Evolutionary conservation across 371 early-diverging fungal species (phyloP).

Genomic region (Amoeboaphelidium protococcarum): DNA sequence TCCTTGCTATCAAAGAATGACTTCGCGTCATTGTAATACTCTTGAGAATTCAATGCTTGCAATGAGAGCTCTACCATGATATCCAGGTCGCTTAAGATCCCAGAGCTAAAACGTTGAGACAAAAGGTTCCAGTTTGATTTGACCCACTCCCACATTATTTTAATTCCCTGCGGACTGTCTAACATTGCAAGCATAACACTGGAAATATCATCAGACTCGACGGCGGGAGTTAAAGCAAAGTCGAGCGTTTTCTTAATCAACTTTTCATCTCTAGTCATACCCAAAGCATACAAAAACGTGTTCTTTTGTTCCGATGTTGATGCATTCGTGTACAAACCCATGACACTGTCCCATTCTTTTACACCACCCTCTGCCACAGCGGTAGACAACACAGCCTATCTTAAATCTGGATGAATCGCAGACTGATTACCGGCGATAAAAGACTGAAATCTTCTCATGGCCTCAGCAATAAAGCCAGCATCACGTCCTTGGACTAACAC

Average conservation of each 20-base stretch:
- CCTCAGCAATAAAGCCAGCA: slow-evolving; percentile 21
- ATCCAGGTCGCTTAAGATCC: slow-evolving; percentile 40
- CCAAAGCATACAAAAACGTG: slow-evolving; percentile 42
- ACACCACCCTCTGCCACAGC: slow-evolving; percentile 32
- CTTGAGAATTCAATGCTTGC: slow-evolving; percentile 33
- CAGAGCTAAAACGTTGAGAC: slow-evolving; percentile 28
- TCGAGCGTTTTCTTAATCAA: slow-evolving; percentile 21
- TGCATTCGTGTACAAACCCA: slow-evolving; percentile 31
- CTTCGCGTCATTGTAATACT: slow-evolving; percentile 33
- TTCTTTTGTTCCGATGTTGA: slow-evolving; percentile 43
- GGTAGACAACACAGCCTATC: slow-evolving; percentile 41
- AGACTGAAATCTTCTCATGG: slow-evolving; percentile 24
- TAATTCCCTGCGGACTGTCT: slow-evolving; percentile 9
- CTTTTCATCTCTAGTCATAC: slow-evolving; percentile 26
- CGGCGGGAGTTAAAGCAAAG: slow-evolving; percentile 34
- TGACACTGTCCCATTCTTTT: slow-evolving; percentile 42
- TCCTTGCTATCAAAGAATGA: slow-evolving; percentile 43
- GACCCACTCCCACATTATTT: slow-evolving; percentile 42
- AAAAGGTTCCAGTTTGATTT: slow-evolving; percentile 35
- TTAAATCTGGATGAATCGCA: slow-evolving; percentile 50
- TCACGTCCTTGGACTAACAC: slow-evolving; percentile 19
- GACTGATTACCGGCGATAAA: slow-evolving; percentile 24
- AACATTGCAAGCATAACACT: slow-evolving; percentile 25
- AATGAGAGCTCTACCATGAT: slow-evolving; percentile 32
- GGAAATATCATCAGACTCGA: slow-evolving; percentile 55